A percentile compares a stretch with the other conserved stretches of the same genome.
Conservation (phyloP, 371 early-diverging fungal genomes). For the Nosema granulosis region DNA sequence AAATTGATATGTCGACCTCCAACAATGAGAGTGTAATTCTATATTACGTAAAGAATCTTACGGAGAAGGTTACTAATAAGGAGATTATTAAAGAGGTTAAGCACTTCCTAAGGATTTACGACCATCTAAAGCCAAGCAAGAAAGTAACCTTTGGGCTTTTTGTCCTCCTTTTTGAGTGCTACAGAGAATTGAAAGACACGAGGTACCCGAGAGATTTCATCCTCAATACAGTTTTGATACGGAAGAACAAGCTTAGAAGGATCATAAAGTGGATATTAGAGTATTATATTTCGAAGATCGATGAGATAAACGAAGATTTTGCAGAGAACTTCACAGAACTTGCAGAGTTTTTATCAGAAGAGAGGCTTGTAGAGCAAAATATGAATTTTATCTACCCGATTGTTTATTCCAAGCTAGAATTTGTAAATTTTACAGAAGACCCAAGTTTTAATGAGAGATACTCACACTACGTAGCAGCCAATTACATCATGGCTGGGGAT, state of each 20-base stretch:
- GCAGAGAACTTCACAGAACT: not conserved
- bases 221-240: constrained; percentile 3
- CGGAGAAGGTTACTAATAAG: not conserved
- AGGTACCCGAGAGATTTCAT: constrained; percentile 1
- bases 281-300: not conserved
- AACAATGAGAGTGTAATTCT: too few species aligned
- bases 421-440: not conserved
- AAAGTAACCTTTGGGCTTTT: constrained; percentile 20
- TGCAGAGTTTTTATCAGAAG: constrained; percentile 8
- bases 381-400: constrained; percentile 28
- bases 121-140: not conserved
- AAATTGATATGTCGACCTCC: too few species aligned
- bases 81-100: not conserved
- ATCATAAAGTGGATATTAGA: constrained; percentile 30
- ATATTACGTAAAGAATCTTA: too few species aligned
- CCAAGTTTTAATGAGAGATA: not conserved
- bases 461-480: not conserved
- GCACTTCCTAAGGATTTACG: constrained; percentile 2
- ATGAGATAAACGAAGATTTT: not conserved
- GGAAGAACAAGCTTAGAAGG: constrained; percentile 14
- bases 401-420: not conserved
- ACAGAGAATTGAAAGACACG: not conserved
- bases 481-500: not conserved
- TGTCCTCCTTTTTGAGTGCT: constrained; percentile 12
- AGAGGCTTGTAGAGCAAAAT: constrained; percentile 14